Evolutionary conservation across 2,329 filamentous ascomycete genomes (phyloP).

Genomic region (Periconia digitata): DNA sequence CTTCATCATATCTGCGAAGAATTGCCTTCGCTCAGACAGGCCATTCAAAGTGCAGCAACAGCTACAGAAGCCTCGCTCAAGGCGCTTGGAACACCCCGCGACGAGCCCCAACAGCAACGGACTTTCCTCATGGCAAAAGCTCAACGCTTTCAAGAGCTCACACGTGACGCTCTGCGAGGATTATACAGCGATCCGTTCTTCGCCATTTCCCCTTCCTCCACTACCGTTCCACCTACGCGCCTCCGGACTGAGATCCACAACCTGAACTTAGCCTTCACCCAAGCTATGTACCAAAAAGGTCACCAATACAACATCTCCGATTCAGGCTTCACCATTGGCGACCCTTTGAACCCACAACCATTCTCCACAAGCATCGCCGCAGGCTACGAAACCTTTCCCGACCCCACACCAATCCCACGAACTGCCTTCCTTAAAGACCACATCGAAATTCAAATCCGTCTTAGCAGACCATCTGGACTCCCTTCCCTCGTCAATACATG

Average conservation of each 20-base stretch:
- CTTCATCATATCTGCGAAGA: slow-evolving; percentile 35
- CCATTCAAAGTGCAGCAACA: slow-evolving; percentile 19
- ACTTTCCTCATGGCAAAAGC: slow-evolving; percentile 24
- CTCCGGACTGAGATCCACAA: slow-evolving; percentile 29
- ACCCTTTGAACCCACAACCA: background rate
- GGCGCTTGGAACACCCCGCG: slow-evolving; percentile 18
- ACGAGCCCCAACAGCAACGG: slow-evolving; percentile 22
- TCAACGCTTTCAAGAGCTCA: slow-evolving; percentile 21
- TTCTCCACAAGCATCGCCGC: slow-evolving; percentile 6
- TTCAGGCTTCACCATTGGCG: background rate
- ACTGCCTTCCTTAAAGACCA: slow-evolving; percentile 16
- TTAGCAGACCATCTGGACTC: slow-evolving; percentile 22
- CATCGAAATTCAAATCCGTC: slow-evolving; percentile 17
- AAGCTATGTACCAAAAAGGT: slow-evolving; percentile 28
- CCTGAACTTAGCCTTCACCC: slow-evolving; percentile 27
- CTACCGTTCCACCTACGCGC: slow-evolving; percentile 28
- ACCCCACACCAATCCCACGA: slow-evolving; percentile 14
- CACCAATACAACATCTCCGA: slow-evolving; percentile 24
- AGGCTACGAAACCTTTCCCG: slow-evolving; percentile 12
- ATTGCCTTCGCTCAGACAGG: slow-evolving; percentile 21
- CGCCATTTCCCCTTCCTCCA: slow-evolving; percentile 3
- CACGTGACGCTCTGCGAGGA: slow-evolving; percentile 22
- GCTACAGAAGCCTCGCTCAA: slow-evolving; percentile 16
- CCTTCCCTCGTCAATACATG: slow-evolving; percentile 23
- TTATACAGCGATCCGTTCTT: slow-evolving; percentile 29